Evolutionary conservation across 768 basidiomycete genomes (phyloP), one percentile per base, ranked within the genome.

Genomic region (Boletus vinaceobasis): DNA sequence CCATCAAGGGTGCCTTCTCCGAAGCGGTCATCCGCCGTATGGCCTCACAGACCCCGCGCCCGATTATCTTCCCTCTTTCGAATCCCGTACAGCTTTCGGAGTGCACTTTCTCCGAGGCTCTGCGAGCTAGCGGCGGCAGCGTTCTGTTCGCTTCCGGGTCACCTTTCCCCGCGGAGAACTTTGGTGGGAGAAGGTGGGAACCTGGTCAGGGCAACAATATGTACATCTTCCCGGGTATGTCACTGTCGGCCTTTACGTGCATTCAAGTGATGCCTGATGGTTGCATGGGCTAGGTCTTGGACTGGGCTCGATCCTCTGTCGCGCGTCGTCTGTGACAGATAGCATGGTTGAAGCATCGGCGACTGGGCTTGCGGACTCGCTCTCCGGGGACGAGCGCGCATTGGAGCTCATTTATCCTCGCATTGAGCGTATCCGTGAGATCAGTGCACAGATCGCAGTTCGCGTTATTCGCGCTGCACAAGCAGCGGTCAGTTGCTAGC

Each of bases 201-300:
- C 85, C 94, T 2, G 90, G 91, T 23, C 95, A 97, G 73, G 93
- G 93, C 27, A 97, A 96, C 70, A 98, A 96, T 71, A 93, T 94
- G 90, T 90, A 88, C 69, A 87, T 88, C 64, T 87, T 87, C 77
- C 85, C 84, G 46, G 82, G 84, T 82, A 39, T 15, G 71, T 64
- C 15, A 2, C 5, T 13, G 13, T 26, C 7, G n/a, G 7, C 0
- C 29, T 42, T 23, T n/a, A 14, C 31, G 13, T 23, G 19, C n/a
- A 10, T 43, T 14, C 37, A 1, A 15, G 19, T 13, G n/a, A n/a
- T 49, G n/a, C 13, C 32, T 66, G 53, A 57, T 42, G 4, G 15
- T 15, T 23, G 23, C 40, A 8, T 26, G 23, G 13, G n/a, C 39
- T 33, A 65, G 65, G 60, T 39, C 65, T 66, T 4, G 93, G 91